These are phyloP conservation scores for Lachancea thermotolerans DNA, from an alignment of 805 yeast species.

Conservation along the genomic window DNA sequence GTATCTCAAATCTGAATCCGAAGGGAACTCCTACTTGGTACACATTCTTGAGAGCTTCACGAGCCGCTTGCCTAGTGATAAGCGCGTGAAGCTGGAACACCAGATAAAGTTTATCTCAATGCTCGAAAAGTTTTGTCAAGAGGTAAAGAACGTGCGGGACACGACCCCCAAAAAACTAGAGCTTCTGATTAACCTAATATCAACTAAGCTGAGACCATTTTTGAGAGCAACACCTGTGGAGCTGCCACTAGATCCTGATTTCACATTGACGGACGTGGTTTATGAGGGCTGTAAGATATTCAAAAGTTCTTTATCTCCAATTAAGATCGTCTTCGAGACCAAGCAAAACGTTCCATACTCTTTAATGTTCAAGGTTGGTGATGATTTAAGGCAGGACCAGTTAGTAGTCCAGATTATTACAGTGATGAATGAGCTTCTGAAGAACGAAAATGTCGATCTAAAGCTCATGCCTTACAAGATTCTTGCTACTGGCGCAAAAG, in stretches of 20 bases:
- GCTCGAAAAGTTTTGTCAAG: conserved; percentile 57
- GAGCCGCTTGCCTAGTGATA: conserved; percentile 26
- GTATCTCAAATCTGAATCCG: conserved; percentile 84
- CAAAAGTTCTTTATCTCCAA: conserved; percentile 84
- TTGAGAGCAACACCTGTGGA: conserved; percentile 44
- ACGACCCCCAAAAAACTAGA: conserved; percentile 72
- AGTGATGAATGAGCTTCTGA: conserved; percentile 80
- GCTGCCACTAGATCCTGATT: conserved; percentile 78
- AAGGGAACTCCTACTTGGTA: conserved; percentile 50
- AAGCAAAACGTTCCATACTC: conserved; percentile 50
- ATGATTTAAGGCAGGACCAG: conserved; percentile 91
- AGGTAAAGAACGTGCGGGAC: conserved; percentile 62
- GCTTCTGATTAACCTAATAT: conserved; percentile 43
- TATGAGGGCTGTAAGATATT: conserved; percentile 81
- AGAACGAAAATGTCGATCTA: conserved; percentile 85
- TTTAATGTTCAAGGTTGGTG: conserved; percentile 92
- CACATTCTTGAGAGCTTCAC: conserved; percentile 43
- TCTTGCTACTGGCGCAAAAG: conserved; percentile 82
- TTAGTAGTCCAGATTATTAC: conserved; percentile 89
- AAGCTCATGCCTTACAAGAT: conserved; percentile 83
- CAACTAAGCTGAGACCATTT: conserved; percentile 37
- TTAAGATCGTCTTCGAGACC: conserved; percentile 73
- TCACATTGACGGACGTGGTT: conserved; percentile 64
- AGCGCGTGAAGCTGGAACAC: conserved; percentile 33
- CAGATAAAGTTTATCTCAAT: conserved; percentile 67